Evolutionary conservation across 352 stramenopile genomes (phyloP).

Genomic region (Bremia lactucae): DNA sequence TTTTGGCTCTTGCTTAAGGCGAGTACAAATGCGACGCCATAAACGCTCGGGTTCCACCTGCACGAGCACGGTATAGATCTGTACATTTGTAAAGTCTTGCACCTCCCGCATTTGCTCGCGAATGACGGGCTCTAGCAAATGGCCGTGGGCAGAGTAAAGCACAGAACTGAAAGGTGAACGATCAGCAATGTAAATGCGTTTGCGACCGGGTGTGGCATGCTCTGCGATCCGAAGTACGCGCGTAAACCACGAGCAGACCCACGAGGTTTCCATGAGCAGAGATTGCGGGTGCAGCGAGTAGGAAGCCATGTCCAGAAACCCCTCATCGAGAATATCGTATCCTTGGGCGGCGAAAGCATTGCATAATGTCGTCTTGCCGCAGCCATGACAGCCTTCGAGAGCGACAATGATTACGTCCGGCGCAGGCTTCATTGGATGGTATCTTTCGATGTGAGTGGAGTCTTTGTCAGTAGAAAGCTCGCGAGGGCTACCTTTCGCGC

Average conservation of each 20-base stretch:
- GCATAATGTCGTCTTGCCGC: constrained; percentile 72
- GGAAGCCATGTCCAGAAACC: constrained; percentile 82
- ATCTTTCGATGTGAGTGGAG: no score
- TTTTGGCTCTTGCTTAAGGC: constrained; percentile 58
- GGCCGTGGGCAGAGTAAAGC: constrained; percentile 64
- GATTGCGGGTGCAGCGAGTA: constrained; percentile 83
- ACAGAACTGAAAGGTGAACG: constrained; percentile 78
- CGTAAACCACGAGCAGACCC: constrained; percentile 87
- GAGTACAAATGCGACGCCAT: constrained; percentile 60
- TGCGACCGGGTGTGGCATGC: constrained; percentile 29
- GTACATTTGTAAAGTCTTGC: constrained; percentile 50
- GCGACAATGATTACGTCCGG: constrained; percentile 73
- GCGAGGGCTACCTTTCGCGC: no score
- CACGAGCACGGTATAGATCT: constrained; percentile 82
- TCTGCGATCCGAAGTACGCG: constrained; percentile 65
- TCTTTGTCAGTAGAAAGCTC: not conserved
- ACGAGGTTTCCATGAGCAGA: constrained; percentile 85
- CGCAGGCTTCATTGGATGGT: constrained; percentile 34
- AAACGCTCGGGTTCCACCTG: constrained; percentile 63
- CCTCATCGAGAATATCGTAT: constrained; percentile 77
- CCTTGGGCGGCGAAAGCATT: constrained; percentile 66
- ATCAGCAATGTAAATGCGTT: constrained; percentile 76
- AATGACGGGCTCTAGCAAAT: constrained; percentile 74
- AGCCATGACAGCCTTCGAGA: constrained; percentile 83
- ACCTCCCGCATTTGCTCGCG: constrained; percentile 76